Evolutionary conservation across 805 yeast genomes (phyloP).

Genomic region (Candida tibetensis): DNA sequence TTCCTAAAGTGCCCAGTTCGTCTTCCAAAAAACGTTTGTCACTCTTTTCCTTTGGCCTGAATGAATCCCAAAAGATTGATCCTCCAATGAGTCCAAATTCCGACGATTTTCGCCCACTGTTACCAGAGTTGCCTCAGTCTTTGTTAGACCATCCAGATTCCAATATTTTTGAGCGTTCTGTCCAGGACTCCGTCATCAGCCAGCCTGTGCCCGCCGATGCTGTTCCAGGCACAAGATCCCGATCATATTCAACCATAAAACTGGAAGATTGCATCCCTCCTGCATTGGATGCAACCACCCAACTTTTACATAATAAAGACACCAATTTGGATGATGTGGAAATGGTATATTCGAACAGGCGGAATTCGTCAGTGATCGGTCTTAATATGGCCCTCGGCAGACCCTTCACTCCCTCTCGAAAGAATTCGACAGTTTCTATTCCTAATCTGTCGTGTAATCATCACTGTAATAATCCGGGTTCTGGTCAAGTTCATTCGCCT

Average conservation of each 20-base stretch:
- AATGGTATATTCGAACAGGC: slow-evolving; percentile 57
- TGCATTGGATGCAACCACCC: slow-evolving; percentile 72
- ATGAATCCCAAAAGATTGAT: slow-evolving; percentile 4
- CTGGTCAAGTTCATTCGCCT: slow-evolving; percentile 23
- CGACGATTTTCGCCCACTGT: slow-evolving; percentile 3
- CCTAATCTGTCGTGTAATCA: slow-evolving; percentile 9
- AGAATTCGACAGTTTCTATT: slow-evolving; percentile 33
- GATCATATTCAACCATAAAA: slow-evolving; percentile 25
- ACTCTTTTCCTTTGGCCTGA: slow-evolving; percentile 21
- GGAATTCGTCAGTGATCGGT: slow-evolving; percentile 53
- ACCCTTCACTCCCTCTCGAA: slow-evolving; percentile 38
- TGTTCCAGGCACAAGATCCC: slow-evolving; percentile 13
- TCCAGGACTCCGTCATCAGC: slow-evolving; percentile 27
- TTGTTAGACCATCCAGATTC: slow-evolving; percentile 20
- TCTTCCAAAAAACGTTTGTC: slow-evolving; percentile 20
- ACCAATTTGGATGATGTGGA: slow-evolving; percentile 69
- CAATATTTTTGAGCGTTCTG: slow-evolving; percentile 41
- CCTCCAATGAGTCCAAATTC: slow-evolving; percentile 1
- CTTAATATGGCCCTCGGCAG: slow-evolving; percentile 49
- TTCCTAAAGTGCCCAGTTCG: background rate
- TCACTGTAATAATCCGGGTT: slow-evolving; percentile 3
- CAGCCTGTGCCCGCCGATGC: slow-evolving; percentile 1
- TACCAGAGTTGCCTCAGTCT: slow-evolving; percentile 11
- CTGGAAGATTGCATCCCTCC: slow-evolving; percentile 75
- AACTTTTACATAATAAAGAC: slow-evolving; percentile 57